These are phyloP conservation scores for Vanrija sp. DNA, from an alignment of 1,284 basidiomycete species.

Conservation along the genomic window DNA sequence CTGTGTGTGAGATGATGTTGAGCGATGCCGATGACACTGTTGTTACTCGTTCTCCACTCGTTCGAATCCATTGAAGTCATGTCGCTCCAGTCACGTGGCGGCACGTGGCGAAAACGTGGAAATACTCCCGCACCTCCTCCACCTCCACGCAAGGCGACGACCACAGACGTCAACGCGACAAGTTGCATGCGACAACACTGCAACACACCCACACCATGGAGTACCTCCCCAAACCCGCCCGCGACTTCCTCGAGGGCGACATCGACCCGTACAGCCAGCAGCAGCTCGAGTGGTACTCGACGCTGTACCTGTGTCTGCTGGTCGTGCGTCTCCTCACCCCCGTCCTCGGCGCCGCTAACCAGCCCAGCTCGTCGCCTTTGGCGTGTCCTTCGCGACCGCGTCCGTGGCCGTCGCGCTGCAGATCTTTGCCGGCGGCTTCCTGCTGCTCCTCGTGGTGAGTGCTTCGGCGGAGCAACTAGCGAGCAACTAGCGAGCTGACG, in stretches of 20 bases:
- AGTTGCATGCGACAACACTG: too few species aligned
- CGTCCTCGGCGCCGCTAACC: not conserved
- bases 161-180: too few species aligned
- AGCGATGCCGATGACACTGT: too few species aligned
- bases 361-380: constrained; percentile 30
- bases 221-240: constrained; percentile 25
- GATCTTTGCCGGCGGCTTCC: constrained; percentile 32
- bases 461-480: not conserved
- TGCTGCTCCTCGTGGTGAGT: constrained; percentile 30
- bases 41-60: too few species aligned
- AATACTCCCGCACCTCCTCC: too few species aligned
- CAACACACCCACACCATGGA: constrained; percentile 17
- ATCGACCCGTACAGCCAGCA: constrained; percentile 42
- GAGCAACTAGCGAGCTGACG: not conserved
- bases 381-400: constrained; percentile 24
- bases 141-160: too few species aligned
- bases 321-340: constrained; percentile 25
- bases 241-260: constrained; percentile 28
- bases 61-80: too few species aligned
- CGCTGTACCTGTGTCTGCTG: constrained; percentile 32
- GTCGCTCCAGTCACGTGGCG: too few species aligned
- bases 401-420: constrained; percentile 38
- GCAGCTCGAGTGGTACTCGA: constrained; percentile 28
- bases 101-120: too few species aligned
- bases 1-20: too few species aligned